Conservation (phyloP, 805 yeast species). For the Torulaspora maleeae region DNA sequence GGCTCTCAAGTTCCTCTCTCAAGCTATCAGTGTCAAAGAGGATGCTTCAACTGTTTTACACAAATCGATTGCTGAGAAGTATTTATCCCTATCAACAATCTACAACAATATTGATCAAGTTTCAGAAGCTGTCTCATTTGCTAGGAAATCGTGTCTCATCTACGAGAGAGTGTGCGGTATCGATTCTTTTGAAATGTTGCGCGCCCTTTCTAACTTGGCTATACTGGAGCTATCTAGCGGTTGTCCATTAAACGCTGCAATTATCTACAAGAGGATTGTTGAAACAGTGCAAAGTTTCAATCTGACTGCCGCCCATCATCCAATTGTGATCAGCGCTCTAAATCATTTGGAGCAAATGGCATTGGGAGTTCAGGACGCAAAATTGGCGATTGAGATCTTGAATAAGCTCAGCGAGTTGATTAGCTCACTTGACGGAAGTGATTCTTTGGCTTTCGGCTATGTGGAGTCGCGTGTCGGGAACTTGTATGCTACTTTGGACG, state of each 20-base stretch:
- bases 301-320: conserved; percentile 65
- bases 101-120: conserved; percentile 56
- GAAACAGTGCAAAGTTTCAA: conserved; percentile 33
- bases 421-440: conserved; percentile 48
- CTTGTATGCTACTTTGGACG: conserved; percentile 47
- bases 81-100: conserved; percentile 58
- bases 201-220: conserved; percentile 71
- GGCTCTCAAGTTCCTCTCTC: conserved; percentile 61
- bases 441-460: conserved; percentile 58
- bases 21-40: conserved; percentile 68
- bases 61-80: conserved; percentile 69
- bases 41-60: conserved; percentile 81
- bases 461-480: conserved; percentile 68
- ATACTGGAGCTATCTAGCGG: conserved; percentile 60
- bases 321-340: conserved; percentile 60
- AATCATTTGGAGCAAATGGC: conserved; percentile 49
- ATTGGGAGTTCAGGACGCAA: conserved; percentile 50
- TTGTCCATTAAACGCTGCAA: conserved; percentile 56
- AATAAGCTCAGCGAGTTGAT: conserved; percentile 51
- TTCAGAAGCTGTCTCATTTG: conserved; percentile 56
- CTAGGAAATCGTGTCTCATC: conserved; percentile 65
- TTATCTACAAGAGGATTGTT: conserved; percentile 56
- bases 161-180: conserved; percentile 77
- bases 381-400: conserved; percentile 52
- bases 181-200: conserved; percentile 72